Evolutionary conservation across 2,329 filamentous ascomycete genomes (phyloP).

Genomic region (Knufia fluminis): DNA sequence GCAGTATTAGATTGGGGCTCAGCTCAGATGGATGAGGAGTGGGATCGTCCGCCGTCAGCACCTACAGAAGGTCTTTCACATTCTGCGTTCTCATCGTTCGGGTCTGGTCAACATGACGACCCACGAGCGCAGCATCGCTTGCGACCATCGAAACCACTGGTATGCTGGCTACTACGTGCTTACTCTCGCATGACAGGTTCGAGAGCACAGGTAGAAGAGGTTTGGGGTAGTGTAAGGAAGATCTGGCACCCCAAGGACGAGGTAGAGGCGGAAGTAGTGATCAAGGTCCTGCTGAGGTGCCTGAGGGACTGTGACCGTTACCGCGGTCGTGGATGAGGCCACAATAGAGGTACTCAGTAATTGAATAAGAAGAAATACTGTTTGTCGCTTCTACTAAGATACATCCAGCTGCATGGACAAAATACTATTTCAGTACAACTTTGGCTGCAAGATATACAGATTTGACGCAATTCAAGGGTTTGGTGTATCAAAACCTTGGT

Average conservation of each 20-base stretch:
- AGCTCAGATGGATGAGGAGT: slow-evolving; percentile 2
- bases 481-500: too few relatives aligned
- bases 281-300: slow-evolving; percentile 19
- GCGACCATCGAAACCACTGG: slow-evolving; percentile 14
- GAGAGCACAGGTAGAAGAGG: slow-evolving; percentile 17
- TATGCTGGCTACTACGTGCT: slow-evolving; percentile 22
- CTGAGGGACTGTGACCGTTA: slow-evolving; percentile 20
- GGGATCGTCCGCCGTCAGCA: slow-evolving; percentile 2
- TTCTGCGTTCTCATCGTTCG: slow-evolving; percentile 1
- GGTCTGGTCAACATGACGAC: background rate
- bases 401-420: too few relatives aligned
- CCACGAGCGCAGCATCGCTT: slow-evolving; percentile 13
- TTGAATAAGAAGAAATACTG: too few relatives aligned
- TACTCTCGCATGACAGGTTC: slow-evolving; percentile 19
- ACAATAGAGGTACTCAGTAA: too few relatives aligned
- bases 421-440: too few relatives aligned
- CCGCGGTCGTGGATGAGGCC: background rate
- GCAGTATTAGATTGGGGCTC: background rate
- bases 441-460: too few relatives aligned
- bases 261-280: slow-evolving; percentile 18
- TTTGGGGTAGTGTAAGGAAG: slow-evolving; percentile 18
- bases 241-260: slow-evolving; percentile 20
- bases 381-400: too few relatives aligned
- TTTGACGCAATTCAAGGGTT: too few relatives aligned
- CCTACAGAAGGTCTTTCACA: background rate